Percentiles rank a stretch among this genome's conserved stretches.
Conservation (phyloP, 2,329 filamentous ascomycete species). For the Colletotrichum noveboracense region DNA sequence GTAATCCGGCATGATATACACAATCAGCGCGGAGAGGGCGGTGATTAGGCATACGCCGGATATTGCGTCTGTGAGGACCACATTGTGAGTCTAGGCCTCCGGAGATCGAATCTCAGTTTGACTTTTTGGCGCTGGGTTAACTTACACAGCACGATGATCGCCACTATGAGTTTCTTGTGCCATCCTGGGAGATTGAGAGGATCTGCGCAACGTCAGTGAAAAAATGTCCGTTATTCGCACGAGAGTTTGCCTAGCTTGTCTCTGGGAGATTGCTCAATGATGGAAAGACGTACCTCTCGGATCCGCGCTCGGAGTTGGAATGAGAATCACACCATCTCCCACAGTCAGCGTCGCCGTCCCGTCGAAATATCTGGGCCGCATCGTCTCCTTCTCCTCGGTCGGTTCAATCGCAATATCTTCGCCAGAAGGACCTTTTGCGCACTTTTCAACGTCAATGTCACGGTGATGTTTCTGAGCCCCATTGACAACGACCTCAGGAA, state of each 20-base stretch:
- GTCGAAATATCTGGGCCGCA: background rate
- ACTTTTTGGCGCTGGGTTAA: background rate
- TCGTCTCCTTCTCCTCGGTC: background rate
- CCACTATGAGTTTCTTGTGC: constrained; percentile 26
- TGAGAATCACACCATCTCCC: constrained; percentile 22
- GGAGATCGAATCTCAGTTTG: background rate
- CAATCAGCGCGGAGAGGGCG: constrained; percentile 22
- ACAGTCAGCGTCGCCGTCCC: background rate
- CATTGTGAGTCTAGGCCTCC: background rate
- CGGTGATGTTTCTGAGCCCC: background rate
- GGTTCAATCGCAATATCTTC: background rate
- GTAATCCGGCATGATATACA: constrained; percentile 24
- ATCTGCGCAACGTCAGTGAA: constrained; percentile 16
- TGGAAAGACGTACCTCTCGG: constrained; percentile 20
- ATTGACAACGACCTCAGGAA: background rate
- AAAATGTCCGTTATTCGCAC: background rate
- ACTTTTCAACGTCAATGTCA: background rate
- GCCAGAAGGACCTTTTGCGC: background rate
- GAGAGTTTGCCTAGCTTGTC: background rate
- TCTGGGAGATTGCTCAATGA: background rate
- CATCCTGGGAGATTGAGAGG: constrained; percentile 30
- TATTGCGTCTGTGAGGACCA: background rate
- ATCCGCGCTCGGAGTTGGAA: constrained; percentile 26
- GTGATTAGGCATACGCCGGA: constrained; percentile 23
- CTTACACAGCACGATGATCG: constrained; percentile 23